Evolutionary conservation across 2,329 filamentous ascomycete species (phyloP), one percentile per base, ranked within the genome.

Genomic region (Pleurostoma richardsiae): DNA sequence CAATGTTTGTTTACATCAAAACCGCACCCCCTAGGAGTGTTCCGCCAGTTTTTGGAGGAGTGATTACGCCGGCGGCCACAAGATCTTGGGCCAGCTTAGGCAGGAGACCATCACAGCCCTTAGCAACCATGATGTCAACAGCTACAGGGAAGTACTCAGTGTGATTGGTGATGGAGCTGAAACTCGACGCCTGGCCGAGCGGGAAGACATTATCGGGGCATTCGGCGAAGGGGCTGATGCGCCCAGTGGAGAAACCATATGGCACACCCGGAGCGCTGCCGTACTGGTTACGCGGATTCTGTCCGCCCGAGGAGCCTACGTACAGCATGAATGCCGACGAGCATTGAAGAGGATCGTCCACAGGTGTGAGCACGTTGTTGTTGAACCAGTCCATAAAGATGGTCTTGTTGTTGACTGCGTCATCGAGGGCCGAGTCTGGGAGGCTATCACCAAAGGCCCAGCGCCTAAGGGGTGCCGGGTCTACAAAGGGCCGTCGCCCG

Each of bases 91-190:
- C 74, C 43, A 84, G 58, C 40, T 68, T 70, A 39, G 76, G 76
- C 29, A 84, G 54, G 65, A 83, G 68, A 0, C 77, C 76, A 60
- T 85, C 82, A 51, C 82, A 85, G 0, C 80, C 80, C 52, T 73
- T 76, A 1, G 78, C 75, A 0, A 71, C 80, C 62, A 84, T 63
- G 26, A 84, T 64, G 50, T 80, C 70, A 0, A 83, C 71, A 1
- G 76, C 73, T 0, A 85, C 80, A 0, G 81, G 82, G 31, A 83
- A 57, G 41, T 62, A 62, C 53, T 79, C 74, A 4, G 66, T 65
- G 38, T 74, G 72, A 2, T 69, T 65, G 0, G 70, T 73, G 6
- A 80, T 66, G 4, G 42, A 46, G 39, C 65, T 68, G 30, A 39
- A 46, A 4, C 56, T 56, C 1, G 55, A 49, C 1, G 68, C 57